These are phyloP conservation scores for Phialemoniopsis sp. DNA, from an alignment of 2,329 filamentous ascomycete species.

Conservation along the genomic window DNA sequence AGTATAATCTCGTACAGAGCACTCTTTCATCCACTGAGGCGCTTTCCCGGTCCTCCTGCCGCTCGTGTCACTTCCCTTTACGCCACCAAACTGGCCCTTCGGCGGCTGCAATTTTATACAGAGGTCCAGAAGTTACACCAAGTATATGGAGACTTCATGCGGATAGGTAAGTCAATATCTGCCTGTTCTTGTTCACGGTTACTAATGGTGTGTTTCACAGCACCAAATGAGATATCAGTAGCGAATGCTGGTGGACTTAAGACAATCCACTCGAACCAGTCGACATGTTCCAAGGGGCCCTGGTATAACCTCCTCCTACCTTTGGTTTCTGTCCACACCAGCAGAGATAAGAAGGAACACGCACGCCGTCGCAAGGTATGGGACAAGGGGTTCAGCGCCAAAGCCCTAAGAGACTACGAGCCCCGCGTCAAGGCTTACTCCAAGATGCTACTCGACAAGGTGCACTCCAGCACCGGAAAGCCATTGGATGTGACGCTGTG, in stretches of 20 bases:
- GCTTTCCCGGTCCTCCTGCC: too few relatives aligned
- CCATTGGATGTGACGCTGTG: conserved; percentile 15
- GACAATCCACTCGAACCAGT: conserved; percentile 4
- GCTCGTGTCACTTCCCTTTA: too few relatives aligned
- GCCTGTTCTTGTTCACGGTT: neutral
- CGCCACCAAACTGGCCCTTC: too few relatives aligned
- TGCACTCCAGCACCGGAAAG: conserved; percentile 6
- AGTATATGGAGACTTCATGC: conserved; percentile 4
- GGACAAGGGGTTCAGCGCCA: conserved; percentile 9
- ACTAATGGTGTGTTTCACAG: too few relatives aligned
- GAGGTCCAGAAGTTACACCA: too few relatives aligned
- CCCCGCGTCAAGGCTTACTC: conserved; percentile 13
- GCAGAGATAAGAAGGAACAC: conserved; percentile 10
- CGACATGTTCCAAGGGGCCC: conserved; percentile 9
- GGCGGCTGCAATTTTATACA: too few relatives aligned
- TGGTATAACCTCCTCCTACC: conserved; percentile 11
- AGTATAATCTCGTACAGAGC: too few relatives aligned
- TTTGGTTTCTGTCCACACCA: conserved; percentile 9
- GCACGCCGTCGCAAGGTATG: conserved; percentile 9
- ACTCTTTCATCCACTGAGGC: too few relatives aligned
- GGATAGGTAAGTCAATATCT: conserved; percentile 4
- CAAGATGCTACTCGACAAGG: conserved; percentile 11
- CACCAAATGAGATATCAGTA: neutral
- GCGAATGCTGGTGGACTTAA: conserved; percentile 9
- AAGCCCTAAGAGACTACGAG: conserved; percentile 17